Percentiles rank a stretch among this genome's conserved stretches.
Evolutionary conservation across 2,329 filamentous ascomycete species (phyloP).

Genomic region (Cordyceps fumosorosea): DNA sequence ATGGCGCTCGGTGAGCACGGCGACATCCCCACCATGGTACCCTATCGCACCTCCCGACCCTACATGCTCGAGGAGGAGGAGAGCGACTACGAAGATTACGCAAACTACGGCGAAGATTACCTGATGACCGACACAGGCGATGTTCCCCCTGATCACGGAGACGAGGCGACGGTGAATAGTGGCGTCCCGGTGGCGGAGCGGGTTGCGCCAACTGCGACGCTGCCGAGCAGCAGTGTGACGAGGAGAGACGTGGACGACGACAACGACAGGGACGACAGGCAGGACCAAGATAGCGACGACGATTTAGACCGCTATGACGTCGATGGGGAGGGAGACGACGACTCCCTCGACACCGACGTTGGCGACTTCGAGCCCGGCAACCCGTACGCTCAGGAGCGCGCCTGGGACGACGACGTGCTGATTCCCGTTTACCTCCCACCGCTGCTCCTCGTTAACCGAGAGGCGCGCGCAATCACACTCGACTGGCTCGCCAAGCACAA

Average conservation of each 20-base stretch:
- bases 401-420: slow-evolving; percentile 4
- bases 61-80: slow-evolving; percentile 1
- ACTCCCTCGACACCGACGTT: background rate
- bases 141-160: background rate
- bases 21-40: slow-evolving; percentile 17
- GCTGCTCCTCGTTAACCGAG: slow-evolving; percentile 17
- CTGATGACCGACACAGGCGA: background rate
- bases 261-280: too few species aligned
- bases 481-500: slow-evolving; percentile 15
- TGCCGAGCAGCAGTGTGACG: too few species aligned
- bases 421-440: slow-evolving; percentile 17
- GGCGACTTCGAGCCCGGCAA: background rate
- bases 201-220: too few species aligned
- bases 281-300: background rate
- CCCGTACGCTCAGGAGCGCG: background rate
- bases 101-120: background rate
- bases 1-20: slow-evolving; percentile 12
- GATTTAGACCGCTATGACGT: background rate
- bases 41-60: slow-evolving; percentile 10
- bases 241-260: too few species aligned
- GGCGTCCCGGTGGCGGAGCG: too few species aligned
- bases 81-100: background rate
- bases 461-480: slow-evolving; percentile 18
- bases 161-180: background rate
- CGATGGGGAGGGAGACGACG: background rate